Evolutionary conservation across 495 filamentous ascomycete species (phyloP), one percentile per base, ranked within the genome.

Genomic region (Talaromyces thailandensis): DNA sequence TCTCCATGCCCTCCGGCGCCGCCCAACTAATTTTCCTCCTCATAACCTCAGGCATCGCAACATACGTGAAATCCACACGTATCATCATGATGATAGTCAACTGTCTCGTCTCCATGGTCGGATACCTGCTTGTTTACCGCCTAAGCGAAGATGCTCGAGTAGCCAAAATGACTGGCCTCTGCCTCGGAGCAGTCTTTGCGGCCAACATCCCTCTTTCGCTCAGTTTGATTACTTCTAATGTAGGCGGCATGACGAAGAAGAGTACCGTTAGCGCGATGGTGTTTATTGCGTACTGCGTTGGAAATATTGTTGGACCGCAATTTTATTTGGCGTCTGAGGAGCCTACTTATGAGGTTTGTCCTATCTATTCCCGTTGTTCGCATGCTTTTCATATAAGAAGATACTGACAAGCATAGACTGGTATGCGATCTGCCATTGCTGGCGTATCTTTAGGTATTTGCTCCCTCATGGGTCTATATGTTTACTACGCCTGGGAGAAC

Each of bases 171-270:
- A 76, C 74, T 0, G 82, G 82, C 0, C 78, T 85, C 64, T 84
- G 84, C 58, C 62, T 86, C 0, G 80, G 76, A 1, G 73, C 80
- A 57, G 76, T 79, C 12, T 74, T 73, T 50, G 75, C 84, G 1
- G 81, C 79, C 31, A 83, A 82, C 32, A 82, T 85, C 66, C 84
- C 85, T 0, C 78, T 82, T 1, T 68, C 83, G 0, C 68, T 86
- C 21, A 79, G 76, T 35, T 66, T 86, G 14, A 81, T 86, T 57
- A 78, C 73, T 0, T 82, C 79, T 6, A 88, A 88, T 62, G 79
- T 89, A 0, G 83, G 82, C 2, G 85, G 86, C 5, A 86, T 85
- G 68, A 88, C 86, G 7, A 89, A 89, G 69, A 86, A 86, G 60
- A 78, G 71, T 11, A 73, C 74, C 0, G 74, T 79, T 8, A 76